Conservation (phyloP, 139 green algal species). For the Haematococcus lacustris region DNA sequence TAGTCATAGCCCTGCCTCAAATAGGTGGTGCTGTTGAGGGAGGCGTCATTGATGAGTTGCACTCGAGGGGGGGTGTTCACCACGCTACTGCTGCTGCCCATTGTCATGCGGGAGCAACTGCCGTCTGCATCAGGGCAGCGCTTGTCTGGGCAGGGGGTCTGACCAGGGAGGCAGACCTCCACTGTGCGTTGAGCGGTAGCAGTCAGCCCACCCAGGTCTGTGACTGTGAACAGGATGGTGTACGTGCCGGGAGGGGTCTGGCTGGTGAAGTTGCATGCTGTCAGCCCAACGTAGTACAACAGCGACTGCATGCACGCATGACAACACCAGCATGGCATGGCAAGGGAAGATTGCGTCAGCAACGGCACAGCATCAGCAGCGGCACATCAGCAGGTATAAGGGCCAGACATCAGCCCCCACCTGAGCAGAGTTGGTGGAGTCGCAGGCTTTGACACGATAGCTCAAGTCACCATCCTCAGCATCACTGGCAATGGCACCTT, state of each 20-base stretch:
- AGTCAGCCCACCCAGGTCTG: conserved; percentile 1
- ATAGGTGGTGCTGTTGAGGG: conserved; percentile 5
- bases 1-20: conserved; percentile 1
- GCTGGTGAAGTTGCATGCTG: conserved; percentile 2
- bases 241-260: neutral
- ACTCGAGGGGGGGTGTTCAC: neutral
- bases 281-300: conserved; percentile 3
- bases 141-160: neutral
- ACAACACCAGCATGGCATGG: neutral
- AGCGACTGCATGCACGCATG: conserved; percentile 1
- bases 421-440: neutral
- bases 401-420: too few species aligned
- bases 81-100: neutral
- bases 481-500: conserved; percentile 11
- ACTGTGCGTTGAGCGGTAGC: neutral
- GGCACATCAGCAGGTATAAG: too few species aligned
- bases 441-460: conserved; percentile 8
- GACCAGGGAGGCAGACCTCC: neutral
- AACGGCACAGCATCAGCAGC: too few species aligned
- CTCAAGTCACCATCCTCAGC: conserved; percentile 22
- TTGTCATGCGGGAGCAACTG: neutral
- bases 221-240: conserved; percentile 12
- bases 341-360: too few species aligned
- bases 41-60: neutral
- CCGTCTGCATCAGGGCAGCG: neutral